Evolutionary conservation across 768 basidiomycete species (phyloP), one percentile per base, ranked within the genome.

Genomic region (Agaricus blazei): DNA sequence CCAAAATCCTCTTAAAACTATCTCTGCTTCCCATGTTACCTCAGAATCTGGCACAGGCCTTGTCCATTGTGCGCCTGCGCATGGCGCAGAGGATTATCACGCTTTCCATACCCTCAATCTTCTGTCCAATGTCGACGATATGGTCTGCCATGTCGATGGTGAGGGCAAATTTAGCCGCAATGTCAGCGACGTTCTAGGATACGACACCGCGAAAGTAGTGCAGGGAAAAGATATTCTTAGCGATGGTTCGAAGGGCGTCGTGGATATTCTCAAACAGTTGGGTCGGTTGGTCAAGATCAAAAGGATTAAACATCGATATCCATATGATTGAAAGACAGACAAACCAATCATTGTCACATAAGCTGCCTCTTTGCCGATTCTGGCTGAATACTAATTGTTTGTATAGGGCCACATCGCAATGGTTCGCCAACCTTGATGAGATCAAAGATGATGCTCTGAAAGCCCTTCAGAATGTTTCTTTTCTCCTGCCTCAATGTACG

Each of bases 251-350:
- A 81, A 78, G 57, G 78, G 77, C 15, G 74, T 96, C 43, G 78
- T 93, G 7, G 70, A 75, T 37, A 63, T 94, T 8, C 67, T 98
- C 48, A 76, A 79, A 61, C 67, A 77, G 19, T 64, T 72, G n/a
- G 74, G 72, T 1, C 81, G 73, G 4, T 72, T 98, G 14, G 65
- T 91, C 41, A 85, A 82, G 61, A 72, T 88, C 50, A 77, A 90
- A 66, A 77, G 77, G 60, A 80, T 91, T 62, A 85, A 82, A 62
- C 96, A 98, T 70, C 82, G 85, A 48, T 99, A 97, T 64, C 94
- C 96, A 0, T 95, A 94, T 65, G 96, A 99, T 63, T 98, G 95
- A 95, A 89, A 91, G 69, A 96, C 96, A 4, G 84, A 93, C 60
- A 75, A 92, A 63, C 95, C 96, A 0, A 85, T 98, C 64, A 95